Conservation (phyloP, 768 basidiomycete genomes). For the Heimioporus sp. region DNA sequence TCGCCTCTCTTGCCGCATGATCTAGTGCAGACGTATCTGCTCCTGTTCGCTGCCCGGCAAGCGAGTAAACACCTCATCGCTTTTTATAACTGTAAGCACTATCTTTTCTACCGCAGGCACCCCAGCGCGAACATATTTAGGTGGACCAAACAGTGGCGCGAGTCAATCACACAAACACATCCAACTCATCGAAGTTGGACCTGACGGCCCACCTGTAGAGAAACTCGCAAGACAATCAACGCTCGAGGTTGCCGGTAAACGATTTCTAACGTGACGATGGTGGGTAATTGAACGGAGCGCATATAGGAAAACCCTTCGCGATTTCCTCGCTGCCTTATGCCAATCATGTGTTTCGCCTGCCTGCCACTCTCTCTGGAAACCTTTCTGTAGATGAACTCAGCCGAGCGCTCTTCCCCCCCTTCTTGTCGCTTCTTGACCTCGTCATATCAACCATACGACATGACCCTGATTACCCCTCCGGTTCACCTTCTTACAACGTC, state of each 20-base stretch:
- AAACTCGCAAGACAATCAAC: constrained; percentile 54
- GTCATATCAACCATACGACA: constrained; percentile 71
- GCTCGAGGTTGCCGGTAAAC: constrained; percentile 44
- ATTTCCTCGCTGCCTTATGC: constrained; percentile 71
- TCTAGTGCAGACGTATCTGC: constrained; percentile 70
- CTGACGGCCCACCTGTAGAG: constrained; percentile 76
- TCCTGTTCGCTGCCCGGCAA: constrained; percentile 67
- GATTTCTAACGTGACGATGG: neutral
- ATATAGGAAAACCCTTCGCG: constrained; percentile 69
- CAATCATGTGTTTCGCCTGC: constrained; percentile 66
- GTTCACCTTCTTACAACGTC: constrained; percentile 79
- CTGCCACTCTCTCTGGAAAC: constrained; percentile 17
- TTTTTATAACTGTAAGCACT: constrained; percentile 82
- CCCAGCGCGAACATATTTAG: constrained; percentile 34
- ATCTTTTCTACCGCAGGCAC: neutral
- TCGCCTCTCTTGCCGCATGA: constrained; percentile 79
- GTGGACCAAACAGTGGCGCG: constrained; percentile 77
- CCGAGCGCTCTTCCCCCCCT: constrained; percentile 52
- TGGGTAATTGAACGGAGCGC: constrained; percentile 1
- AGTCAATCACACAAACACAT: constrained; percentile 90
- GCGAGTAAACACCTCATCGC: constrained; percentile 63
- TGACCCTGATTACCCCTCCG: constrained; percentile 57
- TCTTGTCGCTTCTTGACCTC: constrained; percentile 75
- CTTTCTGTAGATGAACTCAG: constrained; percentile 44
- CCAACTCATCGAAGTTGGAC: constrained; percentile 73